Conservation (phyloP, 345 rosid species). For the Melastoma malabathricum region DNA sequence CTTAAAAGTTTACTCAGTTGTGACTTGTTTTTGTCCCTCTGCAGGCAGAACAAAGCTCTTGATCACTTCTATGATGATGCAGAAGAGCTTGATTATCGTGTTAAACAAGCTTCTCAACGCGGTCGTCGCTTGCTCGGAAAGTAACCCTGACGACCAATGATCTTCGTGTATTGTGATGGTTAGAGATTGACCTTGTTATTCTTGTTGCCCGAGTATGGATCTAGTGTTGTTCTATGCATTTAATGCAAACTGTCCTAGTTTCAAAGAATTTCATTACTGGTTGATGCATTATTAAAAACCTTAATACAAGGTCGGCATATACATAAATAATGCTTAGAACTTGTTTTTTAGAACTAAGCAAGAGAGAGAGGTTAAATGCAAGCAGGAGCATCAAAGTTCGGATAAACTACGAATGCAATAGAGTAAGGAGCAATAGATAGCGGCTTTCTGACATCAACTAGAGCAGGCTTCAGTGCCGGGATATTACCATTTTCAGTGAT, state of each 20-base stretch:
- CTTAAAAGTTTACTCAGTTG: not conserved
- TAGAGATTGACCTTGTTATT: too few species aligned
- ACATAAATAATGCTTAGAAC: too few species aligned
- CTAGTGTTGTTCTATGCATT: too few species aligned
- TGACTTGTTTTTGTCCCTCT: slow-evolving; percentile 2
- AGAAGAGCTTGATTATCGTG: slow-evolving; percentile 57
- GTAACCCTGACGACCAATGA: slow-evolving; percentile 16
- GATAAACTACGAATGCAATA: slow-evolving; percentile 66
- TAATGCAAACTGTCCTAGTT: too few species aligned
- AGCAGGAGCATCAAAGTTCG: slow-evolving; percentile 70
- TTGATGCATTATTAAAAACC: too few species aligned
- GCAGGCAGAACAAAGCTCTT: slow-evolving; percentile 67
- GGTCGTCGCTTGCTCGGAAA: slow-evolving; percentile 64
- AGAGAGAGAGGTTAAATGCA: slow-evolving; percentile 25
- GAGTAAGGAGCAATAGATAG: slow-evolving; percentile 47
- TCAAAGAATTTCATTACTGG: too few species aligned
- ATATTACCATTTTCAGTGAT: slow-evolving; percentile 39
- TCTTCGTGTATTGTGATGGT: not conserved
- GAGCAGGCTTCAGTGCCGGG: slow-evolving; percentile 56
- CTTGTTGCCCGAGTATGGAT: too few species aligned
- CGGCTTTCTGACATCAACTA: slow-evolving; percentile 31
- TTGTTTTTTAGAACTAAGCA: too few species aligned
- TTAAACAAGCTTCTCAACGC: slow-evolving; percentile 57
- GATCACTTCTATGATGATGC: slow-evolving; percentile 50
- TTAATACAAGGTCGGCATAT: too few species aligned